Conservation (phyloP, 2,329 filamentous ascomycete genomes). For the Penicillium sp. region DNA sequence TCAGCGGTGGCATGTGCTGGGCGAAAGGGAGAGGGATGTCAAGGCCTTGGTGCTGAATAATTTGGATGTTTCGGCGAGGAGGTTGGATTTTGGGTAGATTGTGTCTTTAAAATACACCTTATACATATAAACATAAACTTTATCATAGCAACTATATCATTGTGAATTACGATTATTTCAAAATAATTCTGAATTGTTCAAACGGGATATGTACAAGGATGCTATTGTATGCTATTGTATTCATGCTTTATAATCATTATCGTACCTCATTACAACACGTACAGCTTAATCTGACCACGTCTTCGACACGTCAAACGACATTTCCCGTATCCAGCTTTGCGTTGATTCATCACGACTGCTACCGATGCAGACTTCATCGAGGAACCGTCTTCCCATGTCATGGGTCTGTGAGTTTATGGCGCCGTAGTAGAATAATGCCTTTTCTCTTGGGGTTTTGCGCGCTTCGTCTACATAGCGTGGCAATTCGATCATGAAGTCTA, state of each 20-base stretch:
- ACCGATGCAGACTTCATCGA: slow-evolving; percentile 21
- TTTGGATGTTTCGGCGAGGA: neutral
- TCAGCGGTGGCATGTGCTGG: slow-evolving; percentile 24
- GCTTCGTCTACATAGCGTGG: slow-evolving; percentile 22
- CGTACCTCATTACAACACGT: neutral
- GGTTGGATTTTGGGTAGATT: neutral
- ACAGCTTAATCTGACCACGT: neutral
- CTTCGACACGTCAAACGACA: slow-evolving; percentile 16
- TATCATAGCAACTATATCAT: neutral
- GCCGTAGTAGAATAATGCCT: slow-evolving; percentile 25
- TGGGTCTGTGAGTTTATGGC: slow-evolving; percentile 18
- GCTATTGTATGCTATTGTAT: too few relatives aligned
- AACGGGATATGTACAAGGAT: too few relatives aligned
- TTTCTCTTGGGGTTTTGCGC: slow-evolving; percentile 14
- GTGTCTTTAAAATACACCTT: neutral
- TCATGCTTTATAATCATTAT: too few relatives aligned
- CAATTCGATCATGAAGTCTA: slow-evolving; percentile 31
- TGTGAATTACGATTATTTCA: too few relatives aligned
- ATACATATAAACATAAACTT: neutral
- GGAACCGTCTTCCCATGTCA: slow-evolving; percentile 21
- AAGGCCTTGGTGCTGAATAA: neutral
- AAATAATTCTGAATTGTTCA: too few relatives aligned
- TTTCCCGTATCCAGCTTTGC: slow-evolving; percentile 25
- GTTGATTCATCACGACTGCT: slow-evolving; percentile 8
- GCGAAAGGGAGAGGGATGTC: neutral